Evolutionary conservation across 352 stramenopile genomes (phyloP).

Genomic region (Globisporangium sylvaticum): DNA sequence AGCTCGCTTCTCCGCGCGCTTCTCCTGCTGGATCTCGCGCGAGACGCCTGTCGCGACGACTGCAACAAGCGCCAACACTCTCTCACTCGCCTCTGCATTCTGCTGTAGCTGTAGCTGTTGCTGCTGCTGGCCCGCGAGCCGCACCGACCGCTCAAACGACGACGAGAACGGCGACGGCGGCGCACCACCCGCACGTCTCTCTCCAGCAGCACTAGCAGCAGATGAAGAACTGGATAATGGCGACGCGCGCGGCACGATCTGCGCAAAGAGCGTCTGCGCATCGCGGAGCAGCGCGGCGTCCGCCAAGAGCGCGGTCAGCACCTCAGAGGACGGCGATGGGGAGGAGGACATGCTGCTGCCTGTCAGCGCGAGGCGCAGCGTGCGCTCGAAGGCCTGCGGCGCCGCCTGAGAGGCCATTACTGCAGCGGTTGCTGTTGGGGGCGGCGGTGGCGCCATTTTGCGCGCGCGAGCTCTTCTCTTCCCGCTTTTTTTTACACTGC

Average conservation of each 20-base stretch:
- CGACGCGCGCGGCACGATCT: slow-evolving; percentile 27
- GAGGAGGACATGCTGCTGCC: neutral
- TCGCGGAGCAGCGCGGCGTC: slow-evolving; percentile 26
- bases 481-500: slow-evolving; percentile 7
- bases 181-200: neutral
- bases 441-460: slow-evolving; percentile 9
- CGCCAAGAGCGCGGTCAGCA: slow-evolving; percentile 2
- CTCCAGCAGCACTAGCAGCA: neutral
- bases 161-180: slow-evolving; percentile 11
- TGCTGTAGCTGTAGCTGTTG: neutral
- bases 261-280: slow-evolving; percentile 36
- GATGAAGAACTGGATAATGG: neutral
- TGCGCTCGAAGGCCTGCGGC: neutral
- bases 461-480: slow-evolving; percentile 7
- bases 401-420: neutral
- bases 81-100: slow-evolving; percentile 20
- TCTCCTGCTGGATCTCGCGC: slow-evolving; percentile 33
- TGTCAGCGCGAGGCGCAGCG: slow-evolving; percentile 1
- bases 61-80: slow-evolving; percentile 43
- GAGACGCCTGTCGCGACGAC: slow-evolving; percentile 41
- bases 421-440: neutral
- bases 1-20: slow-evolving; percentile 1
- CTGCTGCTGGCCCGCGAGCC: neutral
- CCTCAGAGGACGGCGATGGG: neutral
- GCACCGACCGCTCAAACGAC: neutral